Evolutionary conservation across 139 green algal genomes (phyloP).

Genomic region (Picochlorum sp.): DNA sequence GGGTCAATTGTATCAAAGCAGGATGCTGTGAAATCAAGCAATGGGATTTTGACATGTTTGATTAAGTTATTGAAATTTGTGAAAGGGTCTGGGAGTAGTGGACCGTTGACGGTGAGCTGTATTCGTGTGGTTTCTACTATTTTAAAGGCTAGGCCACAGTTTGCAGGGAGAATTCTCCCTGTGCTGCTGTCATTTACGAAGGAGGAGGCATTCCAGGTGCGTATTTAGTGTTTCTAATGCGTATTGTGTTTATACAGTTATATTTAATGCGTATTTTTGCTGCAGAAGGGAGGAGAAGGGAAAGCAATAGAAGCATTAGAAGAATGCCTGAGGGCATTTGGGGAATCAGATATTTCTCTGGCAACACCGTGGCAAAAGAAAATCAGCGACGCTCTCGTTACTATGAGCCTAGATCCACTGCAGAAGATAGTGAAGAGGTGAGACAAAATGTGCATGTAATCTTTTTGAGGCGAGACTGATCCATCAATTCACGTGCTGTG

Average conservation of each 20-base stretch:
- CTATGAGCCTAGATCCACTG: conserved; percentile 30
- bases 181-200: conserved; percentile 29
- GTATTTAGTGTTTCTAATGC: neutral
- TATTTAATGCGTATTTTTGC: neutral
- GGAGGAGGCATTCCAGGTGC: neutral
- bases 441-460: too few species aligned
- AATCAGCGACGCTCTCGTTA: conserved; percentile 31
- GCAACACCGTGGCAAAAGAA: conserved; percentile 32
- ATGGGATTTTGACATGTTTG: conserved; percentile 19
- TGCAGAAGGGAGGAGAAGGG: neutral
- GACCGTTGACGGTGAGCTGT: conserved; percentile 19
- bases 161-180: conserved; percentile 34
- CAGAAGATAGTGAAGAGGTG: neutral
- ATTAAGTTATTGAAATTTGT: conserved; percentile 25
- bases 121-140: conserved; percentile 23
- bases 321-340: conserved; percentile 15
- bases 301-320: conserved; percentile 13
- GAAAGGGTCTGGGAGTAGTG: conserved; percentile 7
- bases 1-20: conserved; percentile 12
- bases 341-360: conserved; percentile 12
- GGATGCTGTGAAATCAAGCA: conserved; percentile 20
- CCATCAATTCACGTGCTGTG: too few species aligned
- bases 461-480: too few species aligned
- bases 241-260: neutral
- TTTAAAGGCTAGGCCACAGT: conserved; percentile 33